Base-by-base conservation (phyloP, 768 basidiomycete genomes). In the Calocybe indica region DNA sequence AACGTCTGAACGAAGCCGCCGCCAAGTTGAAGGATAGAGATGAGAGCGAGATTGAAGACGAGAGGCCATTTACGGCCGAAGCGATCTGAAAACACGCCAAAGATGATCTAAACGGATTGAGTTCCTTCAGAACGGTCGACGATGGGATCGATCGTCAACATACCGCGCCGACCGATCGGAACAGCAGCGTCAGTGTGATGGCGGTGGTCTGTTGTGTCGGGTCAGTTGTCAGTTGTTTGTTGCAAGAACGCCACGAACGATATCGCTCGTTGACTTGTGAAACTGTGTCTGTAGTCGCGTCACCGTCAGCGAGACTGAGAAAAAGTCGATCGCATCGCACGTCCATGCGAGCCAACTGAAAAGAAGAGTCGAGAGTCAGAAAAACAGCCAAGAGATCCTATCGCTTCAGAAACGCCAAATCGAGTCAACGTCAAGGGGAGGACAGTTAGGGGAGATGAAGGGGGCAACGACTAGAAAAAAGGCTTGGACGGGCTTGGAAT, bases 61-160 rank as follows among this genome's bases (percentile, higher is more conserved):
- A 94, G 73, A 4, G 92, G 92, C 92, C 92, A 98, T 73, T 94
- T 95, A 29, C 94, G 79, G 4, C 94, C 94, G 62, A 73, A 95
- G 3, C 94, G 80, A 62, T 96, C 94, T 1, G 87, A 88, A n/a
- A 85, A 56, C 37, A 92, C 62, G 40, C 92, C 92, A 54, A 95
- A 93, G 55, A 92, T 68, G 42, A 92, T 55, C 72, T 74, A 50
- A 30, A 7, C 4, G 36, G 33, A 46, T 52, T 45, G 14, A 35
- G 41, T 46, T 13, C 13, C 11, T 13, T 28, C 6, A 36, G 37
- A 13, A 7, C 37, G 34, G 10, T 9, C 31, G 28, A 14, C 43
- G 5, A 22, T n/a, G 47, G 47, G 22, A 22, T 22, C 68, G 33
- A 46, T 41, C 33, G 43, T 37, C 14, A 12, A 75, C 61, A 7